Base-by-base conservation (phyloP, 495 filamentous ascomycete genomes). In the Recurvomyces mirabilis region DNA sequence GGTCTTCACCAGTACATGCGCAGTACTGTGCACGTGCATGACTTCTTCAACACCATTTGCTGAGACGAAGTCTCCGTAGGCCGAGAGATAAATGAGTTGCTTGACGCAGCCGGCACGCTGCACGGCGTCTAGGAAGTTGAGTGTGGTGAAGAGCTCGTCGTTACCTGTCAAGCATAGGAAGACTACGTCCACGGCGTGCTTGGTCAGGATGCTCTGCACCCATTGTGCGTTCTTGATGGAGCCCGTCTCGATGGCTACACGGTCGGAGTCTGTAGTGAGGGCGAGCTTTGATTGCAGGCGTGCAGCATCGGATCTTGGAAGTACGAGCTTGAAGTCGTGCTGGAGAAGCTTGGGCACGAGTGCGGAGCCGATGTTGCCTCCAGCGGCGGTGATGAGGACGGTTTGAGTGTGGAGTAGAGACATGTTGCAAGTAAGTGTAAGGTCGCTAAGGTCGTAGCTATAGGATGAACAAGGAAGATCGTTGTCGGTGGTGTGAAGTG, bases 131-230 rank as follows among this genome's bases (percentile, higher is more conserved):
- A 47, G 25, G 26, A 36, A 28, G 31, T 48, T 48, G 28, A 52
- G 13, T 3, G 49, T 42, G 9, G 37, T 36, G 20, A 47, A 48
- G 3, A 48, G 43, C 26, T 52, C 49, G 32, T 52, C 43, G 18
- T 17, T 17, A 19, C 49, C 49, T 10, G 49, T 47, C 5, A 52
- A 18, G 44, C 31, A 35, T 4, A 52, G 44, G 24, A 52, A 52
- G 20, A 52, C 49, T n/a, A 25, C 24, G 24, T 23, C 29, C 3
- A 52, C 49, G 3, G 6, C 2, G 25, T 52, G 43, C 14, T 41
- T 32, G 9, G 19, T 15, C 15, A 47, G 14, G 10, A 40, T 14
- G 19, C 18, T 2, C 28, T 48, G 25, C 7, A 52, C 18, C 21
- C 36, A 47, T 5, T 45, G 12, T 10, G 49, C 43, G 38, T 52